phyloP scores from a whole-genome alignment of 805 yeast genomes.

The Ogataea parapolymorpha region DNA sequence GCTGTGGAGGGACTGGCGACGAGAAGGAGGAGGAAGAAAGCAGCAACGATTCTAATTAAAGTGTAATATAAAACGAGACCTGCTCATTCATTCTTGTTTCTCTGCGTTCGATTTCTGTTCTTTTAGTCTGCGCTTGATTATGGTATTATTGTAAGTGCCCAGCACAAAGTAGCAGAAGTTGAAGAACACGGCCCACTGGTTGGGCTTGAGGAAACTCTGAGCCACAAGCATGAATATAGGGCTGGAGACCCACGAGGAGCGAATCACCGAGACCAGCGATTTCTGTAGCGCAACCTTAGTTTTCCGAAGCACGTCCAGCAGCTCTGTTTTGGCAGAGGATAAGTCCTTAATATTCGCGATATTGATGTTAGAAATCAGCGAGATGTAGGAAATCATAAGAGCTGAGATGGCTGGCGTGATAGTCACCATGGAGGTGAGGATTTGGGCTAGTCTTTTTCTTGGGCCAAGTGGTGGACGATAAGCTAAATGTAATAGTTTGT shows the following conservation, averaged over 20 bases:
- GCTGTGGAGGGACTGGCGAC: conserved; percentile 3
- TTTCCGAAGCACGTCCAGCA: conserved; percentile 8
- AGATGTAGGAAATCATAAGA: conserved; percentile 49
- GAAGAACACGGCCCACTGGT: conserved; percentile 64
- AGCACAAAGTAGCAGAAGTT: conserved; percentile 53
- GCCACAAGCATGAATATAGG: conserved; percentile 51
- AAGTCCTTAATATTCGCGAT: conserved; percentile 5
- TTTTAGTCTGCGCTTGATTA: conserved; percentile 37
- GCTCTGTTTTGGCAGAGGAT: conserved; percentile 14
- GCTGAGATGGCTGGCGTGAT: conserved; percentile 53
- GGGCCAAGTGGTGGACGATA: conserved; percentile 42
- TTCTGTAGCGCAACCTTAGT: conserved; percentile 36
- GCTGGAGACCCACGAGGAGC: conserved; percentile 53
- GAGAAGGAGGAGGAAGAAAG: conserved; percentile 4
- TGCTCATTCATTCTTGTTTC: conserved; percentile 1
- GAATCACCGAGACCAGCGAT: conserved; percentile 46
- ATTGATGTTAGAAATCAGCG: conserved; percentile 41
- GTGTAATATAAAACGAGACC: conserved; percentile 1
- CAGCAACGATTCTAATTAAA: background rate
- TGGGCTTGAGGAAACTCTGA: conserved; percentile 53
- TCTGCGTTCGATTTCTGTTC: conserved; percentile 3
- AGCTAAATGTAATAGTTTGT: conserved; percentile 42
- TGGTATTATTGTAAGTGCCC: conserved; percentile 60
- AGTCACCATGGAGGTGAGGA: conserved; percentile 48
- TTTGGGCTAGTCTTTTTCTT: conserved; percentile 44